Percentiles rank a stretch among this genome's conserved stretches.
Evolutionary conservation across 1,139 yeast species (phyloP).

Genomic region (Saccharomyces hybrid): DNA sequence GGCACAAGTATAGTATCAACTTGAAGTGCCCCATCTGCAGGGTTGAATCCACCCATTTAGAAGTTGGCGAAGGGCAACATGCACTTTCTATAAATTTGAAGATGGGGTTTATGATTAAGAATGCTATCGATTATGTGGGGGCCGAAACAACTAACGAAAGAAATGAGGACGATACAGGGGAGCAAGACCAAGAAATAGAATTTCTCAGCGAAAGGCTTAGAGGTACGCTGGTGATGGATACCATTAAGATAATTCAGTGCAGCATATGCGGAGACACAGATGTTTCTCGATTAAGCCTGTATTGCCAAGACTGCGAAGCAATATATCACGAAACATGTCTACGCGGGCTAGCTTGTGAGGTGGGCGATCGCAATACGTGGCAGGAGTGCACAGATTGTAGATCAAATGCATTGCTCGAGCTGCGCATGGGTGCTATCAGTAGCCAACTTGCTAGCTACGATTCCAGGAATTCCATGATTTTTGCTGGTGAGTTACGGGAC

Average conservation of each 20-base stretch:
- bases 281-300: slow-evolving; percentile 7
- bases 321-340: slow-evolving; percentile 23
- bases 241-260: slow-evolving; percentile 9
- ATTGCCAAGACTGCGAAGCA: slow-evolving; percentile 16
- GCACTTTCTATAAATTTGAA: slow-evolving; percentile 9
- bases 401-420: neutral
- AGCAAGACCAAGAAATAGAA: neutral
- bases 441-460: slow-evolving; percentile 1
- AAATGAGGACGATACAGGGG: slow-evolving; percentile 1
- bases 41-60: slow-evolving; percentile 12
- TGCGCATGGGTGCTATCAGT: neutral
- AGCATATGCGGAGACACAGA: slow-evolving; percentile 20
- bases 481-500: slow-evolving; percentile 11
- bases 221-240: neutral
- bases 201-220: neutral
- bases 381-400: slow-evolving; percentile 19
- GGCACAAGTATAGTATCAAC: slow-evolving; percentile 25
- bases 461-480: slow-evolving; percentile 4
- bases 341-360: slow-evolving; percentile 17
- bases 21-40: slow-evolving; percentile 28
- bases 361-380: slow-evolving; percentile 20
- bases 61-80: slow-evolving; percentile 2
- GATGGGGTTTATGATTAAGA: slow-evolving; percentile 13
- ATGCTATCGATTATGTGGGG: slow-evolving; percentile 6
- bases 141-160: neutral